Conservation (phyloP, 257 asterid species). For the Primulina eburnea region DNA sequence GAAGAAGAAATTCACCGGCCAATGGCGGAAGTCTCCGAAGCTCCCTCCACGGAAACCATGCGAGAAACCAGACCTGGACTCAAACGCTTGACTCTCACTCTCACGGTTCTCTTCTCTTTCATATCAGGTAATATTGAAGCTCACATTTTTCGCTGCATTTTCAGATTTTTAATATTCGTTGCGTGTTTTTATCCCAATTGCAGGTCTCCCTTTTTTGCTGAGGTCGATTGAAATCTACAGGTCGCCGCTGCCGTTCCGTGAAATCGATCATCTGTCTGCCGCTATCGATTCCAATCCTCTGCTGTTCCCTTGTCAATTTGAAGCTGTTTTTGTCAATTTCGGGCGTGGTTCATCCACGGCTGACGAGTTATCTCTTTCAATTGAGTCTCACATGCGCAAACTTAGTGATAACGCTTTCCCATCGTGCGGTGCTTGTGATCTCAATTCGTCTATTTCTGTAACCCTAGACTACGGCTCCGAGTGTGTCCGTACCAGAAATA, state of each 20-base stretch:
- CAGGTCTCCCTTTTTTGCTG: slow-evolving; percentile 71
- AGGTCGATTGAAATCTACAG: slow-evolving; percentile 87
- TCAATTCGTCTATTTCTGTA: slow-evolving; percentile 51
- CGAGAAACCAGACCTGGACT: slow-evolving; percentile 71
- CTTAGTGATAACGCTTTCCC: slow-evolving; percentile 35
- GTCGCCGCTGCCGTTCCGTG: slow-evolving; percentile 76
- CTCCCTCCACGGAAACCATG: slow-evolving; percentile 40
- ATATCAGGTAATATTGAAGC: slow-evolving; percentile 44
- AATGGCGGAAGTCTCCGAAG: slow-evolving; percentile 61
- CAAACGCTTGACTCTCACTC: slow-evolving; percentile 73
- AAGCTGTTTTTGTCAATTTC: slow-evolving; percentile 52
- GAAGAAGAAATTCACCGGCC: slow-evolving; percentile 18
- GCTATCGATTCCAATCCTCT: slow-evolving; percentile 57
- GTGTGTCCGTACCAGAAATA: slow-evolving; percentile 35
- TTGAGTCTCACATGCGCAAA: slow-evolving; percentile 19
- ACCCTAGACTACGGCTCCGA: slow-evolving; percentile 46
- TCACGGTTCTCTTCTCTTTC: slow-evolving; percentile 72
- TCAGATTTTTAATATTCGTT: neutral
- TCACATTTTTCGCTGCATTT: neutral
- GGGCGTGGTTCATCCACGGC: slow-evolving; percentile 27
- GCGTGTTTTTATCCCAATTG: slow-evolving; percentile 5
- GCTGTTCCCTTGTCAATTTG: slow-evolving; percentile 71
- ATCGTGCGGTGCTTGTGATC: slow-evolving; percentile 61
- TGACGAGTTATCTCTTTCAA: slow-evolving; percentile 47
- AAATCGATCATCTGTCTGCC: slow-evolving; percentile 25